phyloP scores from a whole-genome alignment of 2,329 filamentous ascomycete genomes.

The Aureobasidium sp. region DNA sequence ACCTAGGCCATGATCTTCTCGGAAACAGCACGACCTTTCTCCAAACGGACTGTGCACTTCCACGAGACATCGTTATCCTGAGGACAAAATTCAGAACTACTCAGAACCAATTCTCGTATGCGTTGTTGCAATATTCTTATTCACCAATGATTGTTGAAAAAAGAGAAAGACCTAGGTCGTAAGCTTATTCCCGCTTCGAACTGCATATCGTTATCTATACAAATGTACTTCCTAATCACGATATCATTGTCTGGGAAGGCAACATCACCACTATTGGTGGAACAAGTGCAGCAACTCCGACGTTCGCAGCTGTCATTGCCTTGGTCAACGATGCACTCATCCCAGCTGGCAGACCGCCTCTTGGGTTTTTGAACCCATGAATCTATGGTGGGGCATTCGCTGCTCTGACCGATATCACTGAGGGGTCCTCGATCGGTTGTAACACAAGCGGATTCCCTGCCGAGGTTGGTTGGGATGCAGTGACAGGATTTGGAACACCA shows the following conservation, averaged over 20 bases:
- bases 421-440: slow-evolving; percentile 34
- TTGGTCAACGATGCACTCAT: slow-evolving; percentile 57
- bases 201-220: too few species aligned
- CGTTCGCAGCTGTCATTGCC: slow-evolving; percentile 51
- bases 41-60: too few species aligned
- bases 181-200: too few species aligned
- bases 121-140: too few species aligned
- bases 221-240: slow-evolving; percentile 32
- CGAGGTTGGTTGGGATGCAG: slow-evolving; percentile 27
- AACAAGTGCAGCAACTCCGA: slow-evolving; percentile 51
- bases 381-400: slow-evolving; percentile 45
- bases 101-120: too few species aligned
- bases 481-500: slow-evolving; percentile 29
- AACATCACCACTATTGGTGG: slow-evolving; percentile 43
- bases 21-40: too few species aligned
- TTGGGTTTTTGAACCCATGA: slow-evolving; percentile 58
- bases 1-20: too few species aligned
- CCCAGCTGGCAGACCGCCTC: slow-evolving; percentile 39
- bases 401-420: slow-evolving; percentile 44
- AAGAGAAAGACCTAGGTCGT: too few species aligned
- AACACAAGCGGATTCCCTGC: slow-evolving; percentile 29
- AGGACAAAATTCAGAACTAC: too few species aligned
- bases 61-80: too few species aligned
- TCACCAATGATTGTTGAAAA: too few species aligned
- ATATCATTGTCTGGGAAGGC: slow-evolving; percentile 38